Conservation (phyloP, 768 basidiomycete genomes). For the Russula sp. region DNA sequence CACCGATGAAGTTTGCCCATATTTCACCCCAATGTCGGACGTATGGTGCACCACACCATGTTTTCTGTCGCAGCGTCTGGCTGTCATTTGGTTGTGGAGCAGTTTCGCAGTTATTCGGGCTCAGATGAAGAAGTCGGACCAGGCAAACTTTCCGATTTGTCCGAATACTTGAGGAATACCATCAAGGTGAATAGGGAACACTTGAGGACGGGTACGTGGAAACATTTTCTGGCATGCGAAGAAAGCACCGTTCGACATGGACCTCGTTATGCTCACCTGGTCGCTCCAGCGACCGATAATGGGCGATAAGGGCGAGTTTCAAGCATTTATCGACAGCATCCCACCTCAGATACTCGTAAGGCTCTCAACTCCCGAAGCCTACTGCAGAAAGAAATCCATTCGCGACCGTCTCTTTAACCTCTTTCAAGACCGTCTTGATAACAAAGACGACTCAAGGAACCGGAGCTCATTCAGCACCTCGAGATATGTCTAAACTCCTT, state of each 20-base stretch:
- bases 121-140: neutral
- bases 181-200: neutral
- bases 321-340: neutral
- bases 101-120: neutral
- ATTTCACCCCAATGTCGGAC: conserved; percentile 23
- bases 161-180: neutral
- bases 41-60: conserved; percentile 4
- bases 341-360: neutral
- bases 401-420: conserved; percentile 3
- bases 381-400: neutral
- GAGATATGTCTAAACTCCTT: neutral
- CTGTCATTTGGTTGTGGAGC: neutral
- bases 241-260: neutral
- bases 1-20: conserved; percentile 15
- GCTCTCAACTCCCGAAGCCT: neutral
- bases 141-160: neutral
- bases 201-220: neutral
- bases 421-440: neutral
- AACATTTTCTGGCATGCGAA: conserved; percentile 1
- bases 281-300: neutral
- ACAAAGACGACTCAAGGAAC: neutral
- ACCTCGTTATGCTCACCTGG: neutral
- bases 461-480: neutral
- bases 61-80: neutral
- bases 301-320: neutral